These are phyloP conservation scores for Medicago arabica DNA, from an alignment of 306 rosid genomes.

Conservation along the genomic window DNA sequence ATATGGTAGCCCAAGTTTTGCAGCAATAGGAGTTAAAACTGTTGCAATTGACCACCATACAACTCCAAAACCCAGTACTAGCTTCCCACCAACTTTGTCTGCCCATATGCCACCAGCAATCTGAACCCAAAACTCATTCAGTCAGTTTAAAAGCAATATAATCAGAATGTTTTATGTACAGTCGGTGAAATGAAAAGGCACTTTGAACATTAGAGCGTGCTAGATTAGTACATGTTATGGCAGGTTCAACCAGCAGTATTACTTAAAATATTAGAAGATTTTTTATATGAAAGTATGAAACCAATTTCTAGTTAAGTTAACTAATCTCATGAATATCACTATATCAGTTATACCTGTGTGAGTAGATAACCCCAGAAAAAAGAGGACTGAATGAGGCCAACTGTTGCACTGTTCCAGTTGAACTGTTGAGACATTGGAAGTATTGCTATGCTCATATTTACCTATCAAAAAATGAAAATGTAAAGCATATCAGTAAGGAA, in stretches of 20 bases:
- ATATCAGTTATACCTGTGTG: conserved; percentile 74
- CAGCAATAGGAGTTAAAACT: conserved; percentile 88
- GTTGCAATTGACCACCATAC: conserved; percentile 98
- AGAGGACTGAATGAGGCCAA: conserved; percentile 94
- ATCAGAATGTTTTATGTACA: conserved; percentile 5
- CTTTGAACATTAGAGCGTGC: conserved; percentile 33
- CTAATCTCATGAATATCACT: neutral
- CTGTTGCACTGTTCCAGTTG: conserved; percentile 94
- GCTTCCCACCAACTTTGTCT: conserved; percentile 94
- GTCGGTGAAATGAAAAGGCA: conserved; percentile 12
- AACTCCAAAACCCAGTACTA: conserved; percentile 91
- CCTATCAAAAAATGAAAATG: conserved; percentile 52
- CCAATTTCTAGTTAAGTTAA: conserved; percentile 26
- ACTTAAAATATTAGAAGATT: conserved; percentile 25
- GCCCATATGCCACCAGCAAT: conserved; percentile 99
- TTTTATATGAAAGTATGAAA: neutral
- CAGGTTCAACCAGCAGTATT: conserved; percentile 19
- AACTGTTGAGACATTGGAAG: conserved; percentile 94
- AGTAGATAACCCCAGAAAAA: conserved; percentile 98
- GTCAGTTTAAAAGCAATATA: conserved; percentile 41
- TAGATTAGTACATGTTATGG: conserved; percentile 21
- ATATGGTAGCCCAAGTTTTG: conserved; percentile 84
- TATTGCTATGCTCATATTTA: conserved; percentile 98
- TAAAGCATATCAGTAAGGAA: neutral
- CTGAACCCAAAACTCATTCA: conserved; percentile 47